Base-by-base conservation (phyloP, 306 rosid genomes). In the Glycyrrhiza uralensis region DNA sequence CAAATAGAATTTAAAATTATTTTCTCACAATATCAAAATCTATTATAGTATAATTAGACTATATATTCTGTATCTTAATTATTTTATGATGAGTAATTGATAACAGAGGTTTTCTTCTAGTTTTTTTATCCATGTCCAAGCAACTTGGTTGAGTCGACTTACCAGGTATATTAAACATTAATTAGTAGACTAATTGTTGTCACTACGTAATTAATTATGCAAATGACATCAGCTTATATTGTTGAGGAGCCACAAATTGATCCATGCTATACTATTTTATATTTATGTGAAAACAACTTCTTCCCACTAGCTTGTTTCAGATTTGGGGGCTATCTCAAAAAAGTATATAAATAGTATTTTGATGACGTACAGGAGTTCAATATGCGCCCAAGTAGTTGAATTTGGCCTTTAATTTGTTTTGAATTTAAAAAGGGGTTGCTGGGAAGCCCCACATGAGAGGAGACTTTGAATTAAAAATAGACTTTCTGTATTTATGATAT, bases 241-340 rank as follows among this genome's bases (percentile, higher is more conserved):
- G 17, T 42, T 59, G 52, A 69, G 33, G 41, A 52, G 67, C 66
- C 18, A 70, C 61, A 64, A 56, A 12, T 79, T 74, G 63, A 79
- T 78, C 44, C 46, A 64, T 46, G 41, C 42, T 54, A 12, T 28
- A 29, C 2, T 23, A 65, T 33, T 72, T 36, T 44, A 35, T 47
- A 52, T 35, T 74, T 32, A 38, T 59, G 49, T 59, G 22, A 18
- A 19, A 72, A 61, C 66, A 39, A 35, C 77, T 51, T 24, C 72
- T 42, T 51, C 82, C 82, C 68, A 72, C 79, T n/a, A n/a, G n/a
- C n/a, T 72, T 72, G 75, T 72, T 79, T 66, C 58, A 46, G 50
- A 56, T 66, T 65, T 79, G 79, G 79, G 65, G 56, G 75, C 75
- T 57, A 56, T 52, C 78, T 64, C 50, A 46, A 7, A 4, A 54